Evolutionary conservation across 2,329 filamentous ascomycete genomes (phyloP).

Genomic region (Beauveria scarabaeidicola): DNA sequence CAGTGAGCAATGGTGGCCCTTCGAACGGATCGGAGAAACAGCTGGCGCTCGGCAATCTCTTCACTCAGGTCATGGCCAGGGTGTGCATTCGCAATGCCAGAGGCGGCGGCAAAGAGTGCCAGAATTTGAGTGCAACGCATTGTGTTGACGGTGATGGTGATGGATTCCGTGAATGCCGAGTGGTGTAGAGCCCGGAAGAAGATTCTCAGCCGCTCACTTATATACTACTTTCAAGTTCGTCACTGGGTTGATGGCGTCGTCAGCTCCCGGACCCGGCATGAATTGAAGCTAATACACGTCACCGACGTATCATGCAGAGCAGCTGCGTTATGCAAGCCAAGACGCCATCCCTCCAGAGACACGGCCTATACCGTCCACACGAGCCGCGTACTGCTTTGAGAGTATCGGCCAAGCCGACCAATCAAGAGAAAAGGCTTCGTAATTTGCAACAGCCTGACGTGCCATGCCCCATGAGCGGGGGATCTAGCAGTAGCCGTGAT

Average conservation of each 20-base stretch:
- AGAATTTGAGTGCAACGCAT: background rate
- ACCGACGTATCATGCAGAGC: background rate
- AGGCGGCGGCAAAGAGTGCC: background rate
- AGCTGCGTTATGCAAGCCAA: background rate
- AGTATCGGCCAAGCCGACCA: background rate
- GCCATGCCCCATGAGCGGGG: background rate
- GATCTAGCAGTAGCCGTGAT: background rate
- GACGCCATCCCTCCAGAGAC: background rate
- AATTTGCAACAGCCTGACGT: background rate
- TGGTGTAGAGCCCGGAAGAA: background rate
- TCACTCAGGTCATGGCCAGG: slow-evolving; percentile 40
- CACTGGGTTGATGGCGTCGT: background rate
- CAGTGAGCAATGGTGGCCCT: slow-evolving; percentile 38
- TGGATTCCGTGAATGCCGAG: background rate
- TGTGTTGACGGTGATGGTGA: background rate
- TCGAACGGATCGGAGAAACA: slow-evolving; percentile 30
- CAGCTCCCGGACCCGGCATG: background rate
- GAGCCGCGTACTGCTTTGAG: background rate
- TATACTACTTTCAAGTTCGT: background rate
- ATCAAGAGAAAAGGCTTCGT: background rate
- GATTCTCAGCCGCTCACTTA: background rate
- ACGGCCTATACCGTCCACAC: background rate
- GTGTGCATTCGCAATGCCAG: slow-evolving; percentile 20
- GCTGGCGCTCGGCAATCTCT: slow-evolving; percentile 41
- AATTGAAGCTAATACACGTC: background rate